A percentile compares a stretch with the other conserved stretches of the same genome.
These are phyloP conservation scores for Hydnomerulius pinastri DNA, from an alignment of 768 basidiomycete genomes.

Conservation along the genomic window DNA sequence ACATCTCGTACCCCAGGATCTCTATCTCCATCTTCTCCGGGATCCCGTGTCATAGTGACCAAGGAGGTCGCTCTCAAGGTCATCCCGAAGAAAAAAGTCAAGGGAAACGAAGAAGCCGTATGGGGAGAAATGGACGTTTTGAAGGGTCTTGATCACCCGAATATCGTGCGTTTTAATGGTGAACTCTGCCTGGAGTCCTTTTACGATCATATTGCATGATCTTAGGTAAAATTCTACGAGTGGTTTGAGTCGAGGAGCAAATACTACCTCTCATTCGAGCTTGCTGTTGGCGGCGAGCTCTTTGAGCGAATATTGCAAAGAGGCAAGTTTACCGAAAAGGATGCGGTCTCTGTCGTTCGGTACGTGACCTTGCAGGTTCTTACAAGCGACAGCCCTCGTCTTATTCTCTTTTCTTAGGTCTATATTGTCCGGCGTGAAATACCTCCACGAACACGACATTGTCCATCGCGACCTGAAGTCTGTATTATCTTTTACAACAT, in stretches of 20 bases:
- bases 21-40: constrained; percentile 30
- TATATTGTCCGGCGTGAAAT: constrained; percentile 80
- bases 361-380: constrained; percentile 37
- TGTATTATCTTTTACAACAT: constrained; percentile 13
- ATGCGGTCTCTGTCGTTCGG: constrained; percentile 79
- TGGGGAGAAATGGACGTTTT: constrained; percentile 95
- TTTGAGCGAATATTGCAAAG: constrained; percentile 84
- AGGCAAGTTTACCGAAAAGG: constrained; percentile 93
- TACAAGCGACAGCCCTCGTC: neutral
- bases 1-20: constrained; percentile 21
- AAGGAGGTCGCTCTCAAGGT: constrained; percentile 87
- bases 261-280: constrained; percentile 94
- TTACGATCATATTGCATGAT: neutral
- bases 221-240: constrained; percentile 93
- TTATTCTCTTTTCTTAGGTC: constrained; percentile 47
- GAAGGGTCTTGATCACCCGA: constrained; percentile 85
- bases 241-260: constrained; percentile 95
- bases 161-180: constrained; percentile 64
- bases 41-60: constrained; percentile 36
- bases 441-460: constrained; percentile 89
- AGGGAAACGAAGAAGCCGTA: constrained; percentile 84
- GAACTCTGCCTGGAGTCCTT: neutral
- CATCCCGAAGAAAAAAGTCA: constrained; percentile 94
- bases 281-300: constrained; percentile 92
- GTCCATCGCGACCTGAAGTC: constrained; percentile 97